phyloP scores from a whole-genome alignment of 371 early-diverging fungal genomes.

The Rhizopus arrhizus region DNA sequence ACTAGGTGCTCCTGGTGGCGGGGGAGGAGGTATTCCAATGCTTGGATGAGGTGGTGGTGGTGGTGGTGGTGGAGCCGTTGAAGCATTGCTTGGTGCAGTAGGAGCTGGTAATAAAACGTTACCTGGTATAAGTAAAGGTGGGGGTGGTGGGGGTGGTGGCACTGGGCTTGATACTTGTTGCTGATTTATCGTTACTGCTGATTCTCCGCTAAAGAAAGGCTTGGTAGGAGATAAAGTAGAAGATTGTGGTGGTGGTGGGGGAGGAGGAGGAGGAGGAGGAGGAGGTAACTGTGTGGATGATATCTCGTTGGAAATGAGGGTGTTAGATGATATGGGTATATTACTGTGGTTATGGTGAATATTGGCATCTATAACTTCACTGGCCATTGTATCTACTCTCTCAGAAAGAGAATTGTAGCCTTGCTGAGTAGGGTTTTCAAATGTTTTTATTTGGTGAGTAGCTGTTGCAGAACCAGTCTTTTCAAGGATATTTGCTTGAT shows the following conservation, averaged over 20 bases:
- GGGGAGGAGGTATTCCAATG: constrained; percentile 6
- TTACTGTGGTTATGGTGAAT: not conserved
- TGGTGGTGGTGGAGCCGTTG: constrained; percentile 1
- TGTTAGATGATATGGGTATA: constrained; percentile 6
- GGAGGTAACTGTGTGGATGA: constrained; percentile 7
- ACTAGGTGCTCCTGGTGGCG: constrained; percentile 10
- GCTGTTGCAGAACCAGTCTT: too few relatives aligned
- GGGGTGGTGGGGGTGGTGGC: constrained; percentile 12
- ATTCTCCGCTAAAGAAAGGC: not conserved
- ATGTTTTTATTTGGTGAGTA: too few relatives aligned
- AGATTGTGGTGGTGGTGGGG: constrained; percentile 18
- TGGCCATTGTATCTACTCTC: not conserved
- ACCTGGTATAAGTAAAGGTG: constrained; percentile 3
- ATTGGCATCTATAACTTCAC: not conserved
- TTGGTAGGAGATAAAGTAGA: not conserved
- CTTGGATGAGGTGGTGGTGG: constrained; percentile 26
- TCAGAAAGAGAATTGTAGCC: not conserved
- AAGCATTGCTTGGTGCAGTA: not conserved
- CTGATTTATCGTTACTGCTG: not conserved
- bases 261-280: constrained; percentile 33
- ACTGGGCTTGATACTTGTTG: not conserved
- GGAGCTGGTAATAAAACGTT: not conserved
- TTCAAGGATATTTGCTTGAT: too few relatives aligned
- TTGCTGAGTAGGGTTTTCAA: too few relatives aligned
- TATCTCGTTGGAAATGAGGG: not conserved